These are phyloP conservation scores for Aureobasidium uvarum DNA, from an alignment of 2,329 filamentous ascomycete species.

Conservation along the genomic window DNA sequence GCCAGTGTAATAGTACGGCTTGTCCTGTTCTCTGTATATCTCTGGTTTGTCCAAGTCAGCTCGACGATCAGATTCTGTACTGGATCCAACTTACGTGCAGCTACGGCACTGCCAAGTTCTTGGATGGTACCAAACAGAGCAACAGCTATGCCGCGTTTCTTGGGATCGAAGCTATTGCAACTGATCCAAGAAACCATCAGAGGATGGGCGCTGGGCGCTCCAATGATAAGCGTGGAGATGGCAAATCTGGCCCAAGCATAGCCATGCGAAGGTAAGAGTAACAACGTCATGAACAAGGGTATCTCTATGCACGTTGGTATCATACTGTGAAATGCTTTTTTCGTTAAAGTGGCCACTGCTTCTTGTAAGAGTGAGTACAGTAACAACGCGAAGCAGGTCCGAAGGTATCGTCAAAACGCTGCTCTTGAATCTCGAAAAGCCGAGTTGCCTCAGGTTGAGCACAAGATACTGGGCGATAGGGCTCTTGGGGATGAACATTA, in stretches of 20 bases:
- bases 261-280: slow-evolving; percentile 50
- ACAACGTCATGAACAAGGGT: slow-evolving; percentile 52
- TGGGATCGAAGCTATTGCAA: slow-evolving; percentile 52
- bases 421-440: slow-evolving; percentile 43
- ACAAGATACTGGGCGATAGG: slow-evolving; percentile 57
- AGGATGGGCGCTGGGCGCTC: slow-evolving; percentile 57
- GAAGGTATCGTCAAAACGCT: slow-evolving; percentile 28
- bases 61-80: too few species aligned
- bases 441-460: slow-evolving; percentile 56
- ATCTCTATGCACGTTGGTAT: slow-evolving; percentile 56
- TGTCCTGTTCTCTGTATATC: slow-evolving; percentile 54
- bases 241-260: slow-evolving; percentile 53
- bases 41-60: slow-evolving; percentile 32
- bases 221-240: slow-evolving; percentile 7
- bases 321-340: slow-evolving; percentile 53
- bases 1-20: slow-evolving; percentile 57
- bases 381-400: slow-evolving; percentile 45
- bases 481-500: slow-evolving; percentile 51
- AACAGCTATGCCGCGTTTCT: slow-evolving; percentile 51
- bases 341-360: slow-evolving; percentile 57
- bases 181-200: slow-evolving; percentile 53
- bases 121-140: slow-evolving; percentile 52
- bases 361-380: slow-evolving; percentile 55
- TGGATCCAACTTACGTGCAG: slow-evolving; percentile 6
- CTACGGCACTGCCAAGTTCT: slow-evolving; percentile 47